phyloP scores from a whole-genome alignment of 805 yeast genomes.

The Ogataea degrootiae region DNA sequence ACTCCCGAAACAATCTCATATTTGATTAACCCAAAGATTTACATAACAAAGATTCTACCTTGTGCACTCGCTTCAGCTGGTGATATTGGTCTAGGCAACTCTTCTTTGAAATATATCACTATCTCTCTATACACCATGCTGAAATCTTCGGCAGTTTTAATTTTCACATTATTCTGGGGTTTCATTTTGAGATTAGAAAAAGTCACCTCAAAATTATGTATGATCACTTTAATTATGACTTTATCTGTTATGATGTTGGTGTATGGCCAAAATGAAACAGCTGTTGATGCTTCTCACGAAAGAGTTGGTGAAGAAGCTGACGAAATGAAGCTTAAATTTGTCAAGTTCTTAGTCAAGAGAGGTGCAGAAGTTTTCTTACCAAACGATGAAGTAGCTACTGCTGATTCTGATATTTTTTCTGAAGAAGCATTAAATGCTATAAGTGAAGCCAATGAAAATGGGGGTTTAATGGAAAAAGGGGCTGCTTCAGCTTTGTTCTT shows the following conservation, averaged over 20 bases:
- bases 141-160: slow-evolving; percentile 70
- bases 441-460: background rate
- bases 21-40: slow-evolving; percentile 32
- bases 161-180: slow-evolving; percentile 82
- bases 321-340: slow-evolving; percentile 14
- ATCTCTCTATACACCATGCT: slow-evolving; percentile 84
- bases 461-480: background rate
- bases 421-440: slow-evolving; percentile 1
- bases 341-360: slow-evolving; percentile 15
- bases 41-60: slow-evolving; percentile 57
- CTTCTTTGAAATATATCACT: slow-evolving; percentile 69
- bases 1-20: slow-evolving; percentile 11
- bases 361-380: slow-evolving; percentile 5
- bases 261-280: slow-evolving; percentile 28
- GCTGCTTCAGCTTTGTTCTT: slow-evolving; percentile 22
- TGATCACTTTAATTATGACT: slow-evolving; percentile 71
- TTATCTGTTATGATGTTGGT: slow-evolving; percentile 87
- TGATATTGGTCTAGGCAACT: slow-evolving; percentile 86
- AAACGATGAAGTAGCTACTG: slow-evolving; percentile 2
- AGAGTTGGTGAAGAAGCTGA: slow-evolving; percentile 16
- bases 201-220: slow-evolving; percentile 57
- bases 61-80: slow-evolving; percentile 85
- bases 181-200: slow-evolving; percentile 69
- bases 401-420: slow-evolving; percentile 4
- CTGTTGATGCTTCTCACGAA: slow-evolving; percentile 4